phyloP scores from a whole-genome alignment of 352 stramenopile species.

The Phytophthora pisi region DNA sequence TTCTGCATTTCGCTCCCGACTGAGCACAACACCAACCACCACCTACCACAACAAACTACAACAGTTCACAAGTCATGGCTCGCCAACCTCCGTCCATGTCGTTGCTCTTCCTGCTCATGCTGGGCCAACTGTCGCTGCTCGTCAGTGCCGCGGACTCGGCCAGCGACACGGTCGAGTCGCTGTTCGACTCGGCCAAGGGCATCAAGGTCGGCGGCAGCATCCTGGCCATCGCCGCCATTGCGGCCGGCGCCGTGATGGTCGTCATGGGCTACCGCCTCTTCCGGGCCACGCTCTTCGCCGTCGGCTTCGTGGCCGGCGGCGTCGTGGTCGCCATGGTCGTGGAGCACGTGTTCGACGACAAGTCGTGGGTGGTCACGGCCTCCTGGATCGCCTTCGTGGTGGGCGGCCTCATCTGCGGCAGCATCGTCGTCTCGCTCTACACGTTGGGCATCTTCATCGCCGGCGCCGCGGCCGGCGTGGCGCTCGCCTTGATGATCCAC shows the following conservation, averaged over 20 bases:
- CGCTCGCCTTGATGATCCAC: constrained; percentile 55
- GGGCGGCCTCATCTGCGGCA: constrained; percentile 51
- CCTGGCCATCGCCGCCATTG: constrained; percentile 43
- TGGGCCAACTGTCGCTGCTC: constrained; percentile 23
- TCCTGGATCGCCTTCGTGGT: constrained; percentile 69
- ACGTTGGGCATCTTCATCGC: constrained; percentile 61
- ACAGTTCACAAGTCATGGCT: constrained; percentile 17
- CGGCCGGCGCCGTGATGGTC: constrained; percentile 34
- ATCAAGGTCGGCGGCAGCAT: constrained; percentile 46
- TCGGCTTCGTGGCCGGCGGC: constrained; percentile 59
- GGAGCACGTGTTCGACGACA: constrained; percentile 48
- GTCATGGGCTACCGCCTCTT: constrained; percentile 71
- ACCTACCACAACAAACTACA: constrained; percentile 1
- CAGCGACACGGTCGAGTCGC: constrained; percentile 46
- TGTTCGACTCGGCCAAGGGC: constrained; percentile 48
- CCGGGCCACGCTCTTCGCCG: constrained; percentile 55
- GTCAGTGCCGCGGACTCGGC: constrained; percentile 29
- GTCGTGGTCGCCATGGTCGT: constrained; percentile 45
- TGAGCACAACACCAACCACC: constrained; percentile 9
- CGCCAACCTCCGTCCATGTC: constrained; percentile 23
- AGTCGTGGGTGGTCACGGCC: constrained; percentile 57
- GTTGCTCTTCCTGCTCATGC: constrained; percentile 29
- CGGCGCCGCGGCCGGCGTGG: constrained; percentile 54
- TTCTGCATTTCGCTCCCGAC: constrained; percentile 33
- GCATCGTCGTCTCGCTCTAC: constrained; percentile 57